phyloP scores from a whole-genome alignment of 176 grass and related monocot species.

The Tillandsia leiboldiana region DNA sequence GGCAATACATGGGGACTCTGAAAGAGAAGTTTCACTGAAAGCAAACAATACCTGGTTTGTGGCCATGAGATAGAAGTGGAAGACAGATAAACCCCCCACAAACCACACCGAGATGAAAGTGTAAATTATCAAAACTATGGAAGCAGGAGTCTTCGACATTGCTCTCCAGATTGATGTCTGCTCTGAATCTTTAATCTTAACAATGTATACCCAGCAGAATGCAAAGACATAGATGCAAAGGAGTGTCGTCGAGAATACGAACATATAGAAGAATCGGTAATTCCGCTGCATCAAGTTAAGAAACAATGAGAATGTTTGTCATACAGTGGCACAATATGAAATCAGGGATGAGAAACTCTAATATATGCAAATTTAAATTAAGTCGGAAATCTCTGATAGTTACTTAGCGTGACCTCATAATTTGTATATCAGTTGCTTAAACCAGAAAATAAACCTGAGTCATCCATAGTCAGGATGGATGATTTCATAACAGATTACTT shows the following conservation, averaged over 20 bases:
- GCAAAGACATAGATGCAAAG: conserved; percentile 85
- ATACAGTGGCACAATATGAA: neutral
- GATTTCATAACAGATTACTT: neutral
- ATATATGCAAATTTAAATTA: neutral
- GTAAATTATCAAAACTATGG: conserved; percentile 80
- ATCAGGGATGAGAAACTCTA: neutral
- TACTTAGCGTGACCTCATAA: neutral
- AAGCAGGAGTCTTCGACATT: conserved; percentile 77
- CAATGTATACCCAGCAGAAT: conserved; percentile 85
- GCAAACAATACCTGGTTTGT: conserved; percentile 66
- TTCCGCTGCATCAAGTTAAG: conserved; percentile 55
- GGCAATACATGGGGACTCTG: conserved; percentile 10
- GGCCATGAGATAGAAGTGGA: conserved; percentile 89
- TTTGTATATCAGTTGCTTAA: neutral
- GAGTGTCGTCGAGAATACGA: conserved; percentile 82
- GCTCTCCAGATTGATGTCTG: conserved; percentile 58
- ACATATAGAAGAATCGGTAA: conserved; percentile 98
- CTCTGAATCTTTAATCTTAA: conserved; percentile 77
- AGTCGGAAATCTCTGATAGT: too few species aligned
- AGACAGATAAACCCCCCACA: conserved; percentile 79
- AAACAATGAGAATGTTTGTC: neutral
- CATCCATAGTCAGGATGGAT: neutral
- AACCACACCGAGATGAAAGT: conserved; percentile 91
- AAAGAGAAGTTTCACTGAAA: neutral
- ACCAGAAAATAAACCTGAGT: neutral